A percentile compares a stretch with the other conserved stretches of the same genome.
Conservation (phyloP, 306 rosid species). For the Mimosa pudica region DNA sequence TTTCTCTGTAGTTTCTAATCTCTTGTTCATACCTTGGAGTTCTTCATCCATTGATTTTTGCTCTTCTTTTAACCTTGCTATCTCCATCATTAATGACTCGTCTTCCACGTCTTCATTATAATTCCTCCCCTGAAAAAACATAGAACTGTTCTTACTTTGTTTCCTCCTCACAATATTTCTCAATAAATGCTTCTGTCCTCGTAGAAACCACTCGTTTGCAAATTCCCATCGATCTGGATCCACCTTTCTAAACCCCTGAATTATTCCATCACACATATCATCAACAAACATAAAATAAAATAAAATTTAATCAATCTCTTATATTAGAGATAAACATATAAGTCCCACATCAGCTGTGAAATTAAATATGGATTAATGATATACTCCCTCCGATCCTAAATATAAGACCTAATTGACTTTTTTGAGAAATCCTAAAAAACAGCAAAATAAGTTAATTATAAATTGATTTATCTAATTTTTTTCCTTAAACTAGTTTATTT, state of each 20-base stretch:
- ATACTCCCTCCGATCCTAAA: too few species aligned
- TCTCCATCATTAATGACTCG: slow-evolving; percentile 63
- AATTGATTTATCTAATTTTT: too few species aligned
- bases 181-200: slow-evolving; percentile 78
- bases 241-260: slow-evolving; percentile 85
- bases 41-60: slow-evolving; percentile 69
- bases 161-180: slow-evolving; percentile 63
- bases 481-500: too few species aligned
- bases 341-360: too few species aligned
- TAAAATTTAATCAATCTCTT: too few species aligned
- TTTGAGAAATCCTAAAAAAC: too few species aligned
- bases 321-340: too few species aligned
- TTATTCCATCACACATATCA: neutral
- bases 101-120: slow-evolving; percentile 51
- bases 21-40: slow-evolving; percentile 64
- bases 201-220: slow-evolving; percentile 88
- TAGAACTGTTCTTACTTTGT: slow-evolving; percentile 22
- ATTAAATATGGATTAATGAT: too few species aligned
- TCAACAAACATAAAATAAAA: neutral
- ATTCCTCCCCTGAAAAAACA: slow-evolving; percentile 23
- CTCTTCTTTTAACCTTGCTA: slow-evolving; percentile 64
- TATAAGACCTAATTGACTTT: too few species aligned
- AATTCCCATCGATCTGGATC: slow-evolving; percentile 97
- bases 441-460: too few species aligned
- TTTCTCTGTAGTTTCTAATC: slow-evolving; percentile 72